phyloP scores from a whole-genome alignment of 208 protist species.

The Acanthamoeba culbertsoni region DNA sequence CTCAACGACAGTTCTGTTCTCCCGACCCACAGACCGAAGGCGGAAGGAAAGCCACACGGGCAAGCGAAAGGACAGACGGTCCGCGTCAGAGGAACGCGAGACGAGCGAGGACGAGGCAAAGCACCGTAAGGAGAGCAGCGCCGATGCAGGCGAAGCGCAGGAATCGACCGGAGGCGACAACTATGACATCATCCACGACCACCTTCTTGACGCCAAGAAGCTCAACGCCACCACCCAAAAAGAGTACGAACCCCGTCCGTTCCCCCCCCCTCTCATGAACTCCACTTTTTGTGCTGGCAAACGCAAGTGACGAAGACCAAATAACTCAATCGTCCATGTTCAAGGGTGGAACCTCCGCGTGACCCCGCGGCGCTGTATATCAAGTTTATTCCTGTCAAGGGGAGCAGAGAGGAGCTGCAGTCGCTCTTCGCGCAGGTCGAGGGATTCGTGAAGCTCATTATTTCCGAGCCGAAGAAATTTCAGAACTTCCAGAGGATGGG shows the following conservation, averaged over 20 bases:
- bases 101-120: not conserved
- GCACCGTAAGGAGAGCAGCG: not conserved
- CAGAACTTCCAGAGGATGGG: not conserved
- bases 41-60: not conserved
- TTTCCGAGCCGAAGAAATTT: slow-evolving; percentile 23
- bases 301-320: too few species aligned
- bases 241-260: not conserved
- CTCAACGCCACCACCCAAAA: not conserved
- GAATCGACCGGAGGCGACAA: not conserved
- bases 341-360: not conserved
- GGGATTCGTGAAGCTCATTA: slow-evolving; percentile 20
- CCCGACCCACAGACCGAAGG: not conserved
- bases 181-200: not conserved
- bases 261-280: too few species aligned
- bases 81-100: not conserved
- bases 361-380: slow-evolving; percentile 22
- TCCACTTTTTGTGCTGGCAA: not conserved
- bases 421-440: not conserved
- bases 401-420: not conserved
- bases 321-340: not conserved
- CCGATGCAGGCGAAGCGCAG: not conserved
- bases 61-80: not conserved
- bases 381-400: not conserved
- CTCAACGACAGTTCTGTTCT: too few species aligned
- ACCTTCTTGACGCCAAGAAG: not conserved